phyloP scores from a whole-genome alignment of 2,329 filamentous ascomycete species.

The Parastagonospora nodorum region DNA sequence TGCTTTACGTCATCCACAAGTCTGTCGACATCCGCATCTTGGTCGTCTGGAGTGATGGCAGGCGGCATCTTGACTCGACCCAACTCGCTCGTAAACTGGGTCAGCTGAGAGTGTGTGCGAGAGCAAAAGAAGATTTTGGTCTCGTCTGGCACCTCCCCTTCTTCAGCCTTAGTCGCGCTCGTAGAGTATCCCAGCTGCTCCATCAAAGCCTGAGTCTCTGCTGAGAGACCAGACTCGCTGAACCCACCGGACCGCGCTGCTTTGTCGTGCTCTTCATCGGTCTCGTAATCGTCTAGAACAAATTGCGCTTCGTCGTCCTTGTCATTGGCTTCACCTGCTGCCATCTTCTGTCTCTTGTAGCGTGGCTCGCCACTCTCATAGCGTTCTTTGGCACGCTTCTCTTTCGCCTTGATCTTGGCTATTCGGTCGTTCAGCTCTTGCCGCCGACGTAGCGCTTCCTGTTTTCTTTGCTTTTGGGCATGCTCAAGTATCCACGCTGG shows the following conservation, averaged over 20 bases:
- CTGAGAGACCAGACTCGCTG: slow-evolving; percentile 63
- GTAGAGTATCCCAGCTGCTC: slow-evolving; percentile 57
- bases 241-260: slow-evolving; percentile 22
- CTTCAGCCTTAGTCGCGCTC: slow-evolving; percentile 49
- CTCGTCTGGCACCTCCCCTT: slow-evolving; percentile 63
- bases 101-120: slow-evolving; percentile 87
- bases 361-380: slow-evolving; percentile 54
- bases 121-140: slow-evolving; percentile 92
- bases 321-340: slow-evolving; percentile 6
- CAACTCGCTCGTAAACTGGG: slow-evolving; percentile 84
- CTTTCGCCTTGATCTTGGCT: slow-evolving; percentile 63
- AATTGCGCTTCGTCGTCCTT: slow-evolving; percentile 68
- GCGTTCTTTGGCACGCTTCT: slow-evolving; percentile 64
- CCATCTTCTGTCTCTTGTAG: slow-evolving; percentile 50
- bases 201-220: slow-evolving; percentile 76
- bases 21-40: slow-evolving; percentile 21
- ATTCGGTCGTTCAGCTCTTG: slow-evolving; percentile 77
- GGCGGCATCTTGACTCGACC: slow-evolving; percentile 77
- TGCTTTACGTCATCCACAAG: slow-evolving; percentile 73
- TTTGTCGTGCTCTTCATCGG: slow-evolving; percentile 57
- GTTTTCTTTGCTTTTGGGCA: slow-evolving; percentile 69
- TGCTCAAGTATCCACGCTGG: slow-evolving; percentile 86
- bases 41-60: slow-evolving; percentile 56
- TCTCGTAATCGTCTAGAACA: slow-evolving; percentile 75
- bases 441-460: slow-evolving; percentile 68